These are phyloP conservation scores for Tylopilus sp. DNA, from an alignment of 768 basidiomycete genomes.

Conservation along the genomic window DNA sequence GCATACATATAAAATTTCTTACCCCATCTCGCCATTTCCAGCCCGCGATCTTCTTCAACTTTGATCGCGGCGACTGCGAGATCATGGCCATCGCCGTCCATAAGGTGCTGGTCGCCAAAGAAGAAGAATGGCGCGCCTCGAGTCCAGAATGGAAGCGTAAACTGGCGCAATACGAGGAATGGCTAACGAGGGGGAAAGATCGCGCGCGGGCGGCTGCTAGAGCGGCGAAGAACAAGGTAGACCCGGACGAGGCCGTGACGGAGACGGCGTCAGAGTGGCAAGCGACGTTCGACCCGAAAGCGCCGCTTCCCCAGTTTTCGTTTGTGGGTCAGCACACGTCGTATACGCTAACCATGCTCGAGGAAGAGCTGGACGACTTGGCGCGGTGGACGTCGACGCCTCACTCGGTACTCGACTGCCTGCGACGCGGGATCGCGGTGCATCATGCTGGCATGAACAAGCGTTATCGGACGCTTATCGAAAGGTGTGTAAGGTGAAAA, in stretches of 20 bases:
- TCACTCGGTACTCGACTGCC: conserved; percentile 44
- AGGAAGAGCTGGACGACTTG: conserved; percentile 44
- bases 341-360: conserved; percentile 46
- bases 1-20: background rate
- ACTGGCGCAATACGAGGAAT: conserved; percentile 48
- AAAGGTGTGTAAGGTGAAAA: conserved; percentile 41
- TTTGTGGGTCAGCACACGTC: conserved; percentile 45
- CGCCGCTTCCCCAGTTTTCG: conserved; percentile 58
- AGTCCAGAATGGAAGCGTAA: conserved; percentile 50
- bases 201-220: conserved; percentile 44
- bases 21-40: conserved; percentile 15
- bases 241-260: conserved; percentile 23
- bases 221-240: conserved; percentile 37
- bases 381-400: conserved; percentile 31
- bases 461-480: conserved; percentile 52
- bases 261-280: conserved; percentile 44
- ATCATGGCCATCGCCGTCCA: conserved; percentile 42
- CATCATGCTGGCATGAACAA: conserved; percentile 73
- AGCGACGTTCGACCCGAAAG: conserved; percentile 52
- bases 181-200: conserved; percentile 45
- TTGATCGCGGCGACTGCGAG: conserved; percentile 60
- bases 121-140: conserved; percentile 46
- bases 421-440: conserved; percentile 61
- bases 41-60: conserved; percentile 69
- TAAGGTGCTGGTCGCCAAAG: conserved; percentile 37